Conservation (phyloP, 345 rosid genomes). For the Nasturtium officinale region DNA sequence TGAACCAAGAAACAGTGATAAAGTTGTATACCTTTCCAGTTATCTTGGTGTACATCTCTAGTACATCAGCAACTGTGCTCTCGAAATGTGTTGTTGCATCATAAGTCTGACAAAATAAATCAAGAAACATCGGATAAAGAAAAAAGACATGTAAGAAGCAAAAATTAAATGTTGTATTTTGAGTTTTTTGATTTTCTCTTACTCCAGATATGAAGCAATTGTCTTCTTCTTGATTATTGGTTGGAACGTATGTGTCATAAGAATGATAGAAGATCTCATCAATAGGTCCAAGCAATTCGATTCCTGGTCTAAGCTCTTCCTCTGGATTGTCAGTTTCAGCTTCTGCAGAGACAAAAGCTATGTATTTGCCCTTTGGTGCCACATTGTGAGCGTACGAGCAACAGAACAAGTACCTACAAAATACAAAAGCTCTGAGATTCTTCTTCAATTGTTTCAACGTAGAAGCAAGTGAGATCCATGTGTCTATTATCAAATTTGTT, state of each 20-base stretch:
- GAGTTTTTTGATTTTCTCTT: constrained; percentile 37
- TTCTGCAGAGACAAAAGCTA: constrained; percentile 93
- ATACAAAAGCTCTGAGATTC: not conserved
- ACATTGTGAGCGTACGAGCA: constrained; percentile 94
- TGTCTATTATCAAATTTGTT: not conserved
- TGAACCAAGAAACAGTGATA: constrained; percentile 26
- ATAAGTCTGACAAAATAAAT: constrained; percentile 56
- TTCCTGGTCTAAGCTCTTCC: constrained; percentile 80
- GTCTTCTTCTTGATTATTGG: constrained; percentile 73
- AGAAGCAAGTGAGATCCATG: not conserved
- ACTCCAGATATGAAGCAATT: constrained; percentile 90
- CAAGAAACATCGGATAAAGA: not conserved
- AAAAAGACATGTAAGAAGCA: not conserved
- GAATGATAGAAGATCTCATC: constrained; percentile 90
- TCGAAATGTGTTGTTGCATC: constrained; percentile 92
- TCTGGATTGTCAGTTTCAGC: constrained; percentile 90
- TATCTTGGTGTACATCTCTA: constrained; percentile 71
- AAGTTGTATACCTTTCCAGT: constrained; percentile 73
- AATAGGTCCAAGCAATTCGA: constrained; percentile 77
- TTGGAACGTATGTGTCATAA: constrained; percentile 77
- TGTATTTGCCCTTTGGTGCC: constrained; percentile 93
- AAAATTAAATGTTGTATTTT: not conserved
- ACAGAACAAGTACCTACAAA: constrained; percentile 67
- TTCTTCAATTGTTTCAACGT: not conserved
- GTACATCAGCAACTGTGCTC: constrained; percentile 74